Percentiles rank a stretch among this genome's conserved stretches.
Evolutionary conservation across 805 yeast genomes (phyloP).

Genomic region (Metschnikowia cubensis): DNA sequence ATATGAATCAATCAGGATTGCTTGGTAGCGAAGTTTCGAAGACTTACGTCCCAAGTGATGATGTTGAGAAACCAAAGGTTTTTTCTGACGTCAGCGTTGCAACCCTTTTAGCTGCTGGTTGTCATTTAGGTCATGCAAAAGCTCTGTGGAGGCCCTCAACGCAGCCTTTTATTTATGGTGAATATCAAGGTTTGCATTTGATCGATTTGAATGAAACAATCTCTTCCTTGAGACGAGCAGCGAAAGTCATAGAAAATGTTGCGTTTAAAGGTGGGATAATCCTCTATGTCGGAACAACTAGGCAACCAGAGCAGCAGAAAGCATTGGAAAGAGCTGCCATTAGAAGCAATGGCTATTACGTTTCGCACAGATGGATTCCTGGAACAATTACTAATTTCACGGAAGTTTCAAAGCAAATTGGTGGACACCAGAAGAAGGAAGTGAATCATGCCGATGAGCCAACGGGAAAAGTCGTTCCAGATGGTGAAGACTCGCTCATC

Average conservation of each 20-base stretch:
- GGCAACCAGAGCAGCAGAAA: constrained; percentile 61
- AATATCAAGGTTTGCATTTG: constrained; percentile 84
- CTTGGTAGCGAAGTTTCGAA: constrained; percentile 63
- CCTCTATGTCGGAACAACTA: constrained; percentile 78
- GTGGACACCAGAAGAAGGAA: constrained; percentile 42
- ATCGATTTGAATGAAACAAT: constrained; percentile 87
- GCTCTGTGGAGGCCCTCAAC: constrained; percentile 74
- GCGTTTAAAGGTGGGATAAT: constrained; percentile 82
- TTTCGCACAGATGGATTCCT: constrained; percentile 85
- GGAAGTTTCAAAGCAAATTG: constrained; percentile 56
- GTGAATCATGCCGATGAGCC: constrained; percentile 69
- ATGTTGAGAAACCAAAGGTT: constrained; percentile 55
- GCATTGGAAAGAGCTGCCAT: constrained; percentile 76
- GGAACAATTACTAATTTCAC: constrained; percentile 88
- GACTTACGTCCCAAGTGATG: constrained; percentile 68
- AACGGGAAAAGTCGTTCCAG: constrained; percentile 53
- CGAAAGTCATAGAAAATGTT: constrained; percentile 79
- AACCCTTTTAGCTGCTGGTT: constrained; percentile 83
- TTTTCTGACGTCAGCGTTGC: constrained; percentile 60
- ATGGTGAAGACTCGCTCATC: constrained; percentile 49
- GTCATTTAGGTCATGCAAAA: constrained; percentile 91
- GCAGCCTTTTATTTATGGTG: constrained; percentile 84
- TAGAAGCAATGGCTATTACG: constrained; percentile 75
- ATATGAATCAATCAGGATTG: constrained; percentile 48
- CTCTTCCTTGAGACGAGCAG: constrained; percentile 69